Base-by-base conservation (phyloP, 2,329 filamentous ascomycete genomes). In the Thelonectria discophora region DNA sequence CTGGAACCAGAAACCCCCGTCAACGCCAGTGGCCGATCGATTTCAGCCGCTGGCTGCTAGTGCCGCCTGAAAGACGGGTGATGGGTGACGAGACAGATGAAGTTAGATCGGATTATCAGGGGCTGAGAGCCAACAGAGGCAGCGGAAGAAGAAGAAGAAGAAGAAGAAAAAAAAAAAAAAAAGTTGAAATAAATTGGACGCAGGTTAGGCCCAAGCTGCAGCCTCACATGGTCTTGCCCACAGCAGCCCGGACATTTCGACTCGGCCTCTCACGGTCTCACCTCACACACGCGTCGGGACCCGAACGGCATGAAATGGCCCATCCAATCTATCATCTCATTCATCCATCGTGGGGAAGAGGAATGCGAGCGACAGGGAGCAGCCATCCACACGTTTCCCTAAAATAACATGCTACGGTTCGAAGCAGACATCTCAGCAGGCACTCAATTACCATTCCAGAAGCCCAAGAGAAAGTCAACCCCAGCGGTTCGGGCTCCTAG, bases 361-460 rank as follows among this genome's bases (percentile, higher is more conserved):
- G 40, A 18, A 20, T 37, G 45, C 10, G 3, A 45, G 17, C 11
- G 17, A 42, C 32, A 52, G 42, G 47, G 55, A 51, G 11, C 20
- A 20, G 11, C 39, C 42, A 39, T 21, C 34, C 34, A 55, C 60
- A 55, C 48, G 20, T 34, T 18, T 56, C 45, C 61, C 64, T 48
- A 67, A 65, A 69, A 63, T 66, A 68, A 64, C 24, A 24, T 4
- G 24, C 57, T 49, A 34, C 37, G 53, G 24, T 52, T 65, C 52
- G 61, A 59, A 56, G 27, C 53, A 55, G 37, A 45, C 45, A 21
- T 13, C 32, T 21, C 37, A 13, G 34, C 59, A 58, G 63, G 62
- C 58, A 45, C 50, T 43, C 37, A 56, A 48, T 52, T 52, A 48
- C 39, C 66, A 70, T 71, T 71, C 69, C 69, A 69, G 65, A 68